phyloP scores from a whole-genome alignment of 257 asterid genomes.

The Pogostemon cablin region DNA sequence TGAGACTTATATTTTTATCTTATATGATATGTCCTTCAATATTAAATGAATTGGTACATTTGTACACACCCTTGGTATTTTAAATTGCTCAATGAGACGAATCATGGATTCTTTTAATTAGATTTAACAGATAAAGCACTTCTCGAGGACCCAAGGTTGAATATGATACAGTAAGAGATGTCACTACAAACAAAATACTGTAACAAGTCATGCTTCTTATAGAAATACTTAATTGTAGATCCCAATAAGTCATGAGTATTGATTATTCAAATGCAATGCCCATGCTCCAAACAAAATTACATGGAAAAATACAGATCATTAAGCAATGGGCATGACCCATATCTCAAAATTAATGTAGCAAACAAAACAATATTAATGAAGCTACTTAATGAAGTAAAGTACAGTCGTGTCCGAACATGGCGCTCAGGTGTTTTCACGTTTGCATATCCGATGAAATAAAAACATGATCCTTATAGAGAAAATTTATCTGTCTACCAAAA shows the following conservation, averaged over 20 bases:
- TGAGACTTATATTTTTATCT: too few relatives aligned
- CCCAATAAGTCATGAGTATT: not conserved
- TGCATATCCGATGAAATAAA: slow-evolving; percentile 67
- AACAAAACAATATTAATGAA: not conserved
- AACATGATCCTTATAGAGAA: slow-evolving; percentile 18
- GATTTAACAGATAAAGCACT: slow-evolving; percentile 8
- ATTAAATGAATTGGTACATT: slow-evolving; percentile 9
- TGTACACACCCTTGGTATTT: slow-evolving; percentile 2
- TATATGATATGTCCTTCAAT: too few relatives aligned
- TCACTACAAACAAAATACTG: not conserved
- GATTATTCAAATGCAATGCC: not conserved
- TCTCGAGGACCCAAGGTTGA: not conserved
- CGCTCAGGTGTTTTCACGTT: slow-evolving; percentile 96
- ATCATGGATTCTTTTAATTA: not conserved
- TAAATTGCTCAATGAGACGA: not conserved
- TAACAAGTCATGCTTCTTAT: slow-evolving; percentile 3
- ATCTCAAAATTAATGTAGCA: slow-evolving; percentile 1
- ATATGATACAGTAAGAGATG: not conserved
- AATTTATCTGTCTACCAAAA: slow-evolving; percentile 11
- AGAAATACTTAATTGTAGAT: not conserved
- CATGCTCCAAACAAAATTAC: not conserved
- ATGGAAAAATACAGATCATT: not conserved
- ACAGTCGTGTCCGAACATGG: slow-evolving; percentile 94
- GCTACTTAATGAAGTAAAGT: slow-evolving; percentile 90
- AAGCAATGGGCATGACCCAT: slow-evolving; percentile 5